These are phyloP conservation scores for Wickerhamomyces mucosus DNA, from an alignment of 805 yeast species.

Conservation along the genomic window DNA sequence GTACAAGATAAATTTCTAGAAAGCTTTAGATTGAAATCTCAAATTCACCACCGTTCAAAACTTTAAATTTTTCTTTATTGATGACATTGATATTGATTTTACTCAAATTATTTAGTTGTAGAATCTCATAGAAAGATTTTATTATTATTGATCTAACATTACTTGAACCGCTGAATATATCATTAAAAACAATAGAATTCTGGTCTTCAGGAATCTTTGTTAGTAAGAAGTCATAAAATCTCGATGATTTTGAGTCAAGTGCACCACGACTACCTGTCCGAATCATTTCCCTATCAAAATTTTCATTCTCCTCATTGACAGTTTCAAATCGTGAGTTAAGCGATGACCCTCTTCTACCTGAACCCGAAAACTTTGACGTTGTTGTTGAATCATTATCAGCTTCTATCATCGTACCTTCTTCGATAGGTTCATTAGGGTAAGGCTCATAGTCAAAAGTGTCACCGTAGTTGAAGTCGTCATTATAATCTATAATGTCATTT, in stretches of 20 bases:
- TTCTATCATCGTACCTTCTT: constrained; percentile 2
- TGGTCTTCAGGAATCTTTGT: not conserved
- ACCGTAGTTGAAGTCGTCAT: constrained; percentile 1
- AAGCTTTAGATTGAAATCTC: constrained; percentile 1
- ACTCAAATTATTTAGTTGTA: constrained; percentile 17
- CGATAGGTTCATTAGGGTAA: constrained; percentile 2
- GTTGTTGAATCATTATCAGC: not conserved
- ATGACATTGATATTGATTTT: constrained; percentile 5
- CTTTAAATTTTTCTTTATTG: constrained; percentile 1
- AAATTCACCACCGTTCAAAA: constrained; percentile 8
- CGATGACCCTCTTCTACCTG: constrained; percentile 12
- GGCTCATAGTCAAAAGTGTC: constrained; percentile 5
- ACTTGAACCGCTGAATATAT: constrained; percentile 8
- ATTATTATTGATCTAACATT: constrained; percentile 11
- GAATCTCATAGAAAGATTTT: constrained; percentile 19
- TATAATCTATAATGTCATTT: not conserved
- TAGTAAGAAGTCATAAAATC: constrained; percentile 1
- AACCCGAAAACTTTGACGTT: too few species aligned
- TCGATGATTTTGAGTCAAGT: constrained; percentile 6
- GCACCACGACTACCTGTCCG: too few species aligned
- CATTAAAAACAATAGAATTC: constrained; percentile 7
- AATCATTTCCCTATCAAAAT: too few species aligned
- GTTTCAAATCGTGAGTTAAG: constrained; percentile 9
- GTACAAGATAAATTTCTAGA: too few species aligned
- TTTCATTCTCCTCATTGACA: constrained; percentile 8